Conservation (phyloP, 441 rosid species). For the Sinapis alba region DNA sequence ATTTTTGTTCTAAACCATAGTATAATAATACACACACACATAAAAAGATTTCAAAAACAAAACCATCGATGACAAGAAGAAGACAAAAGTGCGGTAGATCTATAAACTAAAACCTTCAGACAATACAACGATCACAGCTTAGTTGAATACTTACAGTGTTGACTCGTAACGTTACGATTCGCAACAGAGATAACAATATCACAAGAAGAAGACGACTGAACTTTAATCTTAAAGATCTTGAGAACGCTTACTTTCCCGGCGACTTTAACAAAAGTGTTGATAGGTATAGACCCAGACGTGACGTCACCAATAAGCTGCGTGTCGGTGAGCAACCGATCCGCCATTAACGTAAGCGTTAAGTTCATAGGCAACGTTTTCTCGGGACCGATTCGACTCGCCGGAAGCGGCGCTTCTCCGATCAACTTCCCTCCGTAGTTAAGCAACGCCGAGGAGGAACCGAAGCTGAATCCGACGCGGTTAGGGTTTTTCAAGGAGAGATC, state of each 20-base stretch:
- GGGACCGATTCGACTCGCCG: conserved; percentile 53
- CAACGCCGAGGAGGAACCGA: conserved; percentile 47
- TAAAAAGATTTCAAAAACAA: not conserved
- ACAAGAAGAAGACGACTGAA: conserved; percentile 55
- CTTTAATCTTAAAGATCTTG: conserved; percentile 46
- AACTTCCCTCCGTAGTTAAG: conserved; percentile 60
- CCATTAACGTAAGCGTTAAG: conserved; percentile 58
- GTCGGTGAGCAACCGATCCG: conserved; percentile 60
- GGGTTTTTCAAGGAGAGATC: conserved; percentile 66
- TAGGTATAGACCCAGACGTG: conserved; percentile 44
- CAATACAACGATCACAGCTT: conserved; percentile 35
- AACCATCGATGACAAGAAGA: not conserved
- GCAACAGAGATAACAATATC: conserved; percentile 49
- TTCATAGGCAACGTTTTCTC: conserved; percentile 49
- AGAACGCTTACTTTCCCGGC: conserved; percentile 63
- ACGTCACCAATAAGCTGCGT: conserved; percentile 45
- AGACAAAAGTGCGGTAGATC: conserved; percentile 2
- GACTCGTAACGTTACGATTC: conserved; percentile 54
- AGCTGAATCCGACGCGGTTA: conserved; percentile 69
- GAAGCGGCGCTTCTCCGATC: conserved; percentile 70
- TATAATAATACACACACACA: not conserved
- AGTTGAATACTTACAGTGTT: conserved; percentile 57
- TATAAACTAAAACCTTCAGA: not conserved
- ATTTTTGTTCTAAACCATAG: not conserved
- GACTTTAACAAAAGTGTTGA: conserved; percentile 46